Evolutionary conservation across 371 early-diverging fungal species (phyloP).

Genomic region (Mucor mucedo): DNA sequence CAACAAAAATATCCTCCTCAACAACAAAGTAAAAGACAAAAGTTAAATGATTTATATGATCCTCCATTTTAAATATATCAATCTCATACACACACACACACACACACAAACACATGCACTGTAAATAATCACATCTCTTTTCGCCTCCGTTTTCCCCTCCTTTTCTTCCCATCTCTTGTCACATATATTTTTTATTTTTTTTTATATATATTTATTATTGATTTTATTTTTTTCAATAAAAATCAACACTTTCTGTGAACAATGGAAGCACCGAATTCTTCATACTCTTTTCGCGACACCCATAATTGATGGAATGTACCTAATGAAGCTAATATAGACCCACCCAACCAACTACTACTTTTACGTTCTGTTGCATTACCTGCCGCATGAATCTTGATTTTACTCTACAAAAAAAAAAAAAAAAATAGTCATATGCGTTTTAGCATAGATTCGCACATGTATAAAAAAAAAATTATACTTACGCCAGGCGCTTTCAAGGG

Average conservation of each 20-base stretch:
- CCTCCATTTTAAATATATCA: background rate
- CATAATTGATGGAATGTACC: constrained; percentile 98
- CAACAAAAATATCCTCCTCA: constrained; percentile 8
- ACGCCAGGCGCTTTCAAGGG: constrained; percentile 71
- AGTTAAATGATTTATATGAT: constrained; percentile 20
- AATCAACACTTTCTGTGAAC: constrained; percentile 83
- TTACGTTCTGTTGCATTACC: constrained; percentile 82
- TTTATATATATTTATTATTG: background rate
- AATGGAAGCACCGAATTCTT: constrained; percentile 82
- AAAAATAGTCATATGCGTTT: too few relatives aligned
- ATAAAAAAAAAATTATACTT: constrained; percentile 32
- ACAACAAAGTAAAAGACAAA: constrained; percentile 14
- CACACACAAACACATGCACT: too few relatives aligned
- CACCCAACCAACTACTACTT: constrained; percentile 95
- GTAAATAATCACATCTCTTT: background rate
- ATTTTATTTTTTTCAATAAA: constrained; percentile 28
- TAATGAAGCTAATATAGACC: constrained; percentile 93
- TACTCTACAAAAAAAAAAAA: constrained; percentile 50
- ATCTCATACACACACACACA: too few relatives aligned
- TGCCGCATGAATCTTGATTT: constrained; percentile 82
- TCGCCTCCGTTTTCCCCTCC: too few relatives aligned
- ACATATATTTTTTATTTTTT: background rate
- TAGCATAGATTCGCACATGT: too few relatives aligned
- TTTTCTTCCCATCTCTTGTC: background rate
- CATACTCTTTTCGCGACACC: constrained; percentile 89